A percentile compares a stretch with the other conserved stretches of the same genome.
Conservation (phyloP, 495 filamentous ascomycete species). For the Platismatia glauca region DNA sequence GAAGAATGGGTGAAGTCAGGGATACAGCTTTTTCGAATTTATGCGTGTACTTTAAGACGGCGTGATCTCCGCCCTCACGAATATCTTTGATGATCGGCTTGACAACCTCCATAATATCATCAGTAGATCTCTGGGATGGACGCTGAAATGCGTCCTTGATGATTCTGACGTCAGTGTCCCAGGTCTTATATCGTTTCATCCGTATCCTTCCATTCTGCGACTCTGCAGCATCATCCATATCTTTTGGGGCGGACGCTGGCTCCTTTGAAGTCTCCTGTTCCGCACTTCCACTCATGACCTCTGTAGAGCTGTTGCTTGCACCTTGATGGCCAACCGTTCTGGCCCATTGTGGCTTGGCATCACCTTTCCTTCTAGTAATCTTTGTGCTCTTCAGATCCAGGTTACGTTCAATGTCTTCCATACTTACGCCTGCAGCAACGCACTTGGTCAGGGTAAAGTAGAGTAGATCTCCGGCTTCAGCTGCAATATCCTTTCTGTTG, state of each 20-base stretch:
- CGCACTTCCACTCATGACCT: constrained; percentile 11
- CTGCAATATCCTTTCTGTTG: constrained; percentile 73
- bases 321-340: constrained; percentile 63
- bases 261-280: constrained; percentile 32
- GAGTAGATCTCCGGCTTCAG: constrained; percentile 88
- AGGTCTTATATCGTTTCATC: constrained; percentile 70
- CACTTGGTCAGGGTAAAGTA: constrained; percentile 94
- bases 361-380: constrained; percentile 80
- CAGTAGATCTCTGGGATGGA: constrained; percentile 85
- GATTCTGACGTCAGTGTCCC: constrained; percentile 48
- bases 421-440: constrained; percentile 66
- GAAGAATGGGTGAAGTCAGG: constrained; percentile 76
- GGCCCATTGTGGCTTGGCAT: constrained; percentile 86
- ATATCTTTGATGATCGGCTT: constrained; percentile 85
- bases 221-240: constrained; percentile 35
- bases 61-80: constrained; percentile 70
- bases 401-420: constrained; percentile 82
- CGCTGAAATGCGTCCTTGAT: constrained; percentile 67
- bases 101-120: constrained; percentile 81
- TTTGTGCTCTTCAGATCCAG: constrained; percentile 92
- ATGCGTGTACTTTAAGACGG: constrained; percentile 83
- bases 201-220: constrained; percentile 55
- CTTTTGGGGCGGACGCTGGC: constrained; percentile 36
- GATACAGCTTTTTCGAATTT: constrained; percentile 94
- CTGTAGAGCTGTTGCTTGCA: constrained; percentile 11